Evolutionary conservation across 495 filamentous ascomycete species (phyloP).

Genomic region (Tetracladium marchalianum): DNA sequence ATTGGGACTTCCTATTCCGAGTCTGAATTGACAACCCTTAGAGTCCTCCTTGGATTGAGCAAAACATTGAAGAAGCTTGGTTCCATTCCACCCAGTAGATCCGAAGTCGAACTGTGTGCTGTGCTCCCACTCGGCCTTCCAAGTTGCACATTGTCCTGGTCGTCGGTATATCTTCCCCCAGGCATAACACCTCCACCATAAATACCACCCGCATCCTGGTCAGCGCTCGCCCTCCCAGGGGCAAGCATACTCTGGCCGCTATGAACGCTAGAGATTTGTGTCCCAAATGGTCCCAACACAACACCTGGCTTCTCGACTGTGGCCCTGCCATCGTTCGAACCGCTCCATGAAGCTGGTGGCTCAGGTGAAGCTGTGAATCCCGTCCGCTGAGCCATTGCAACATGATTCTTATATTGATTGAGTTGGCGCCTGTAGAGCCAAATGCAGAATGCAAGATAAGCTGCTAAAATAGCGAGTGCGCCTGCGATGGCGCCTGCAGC

Average conservation of each 20-base stretch:
- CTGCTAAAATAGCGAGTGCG: conserved; percentile 42
- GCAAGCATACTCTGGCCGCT: conserved; percentile 7
- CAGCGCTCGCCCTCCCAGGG: conserved; percentile 19
- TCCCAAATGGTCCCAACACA: conserved; percentile 15
- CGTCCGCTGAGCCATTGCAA: conserved; percentile 40
- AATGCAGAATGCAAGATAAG: conserved; percentile 61
- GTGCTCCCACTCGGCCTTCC: conserved; percentile 8
- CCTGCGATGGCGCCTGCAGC: conserved; percentile 55
- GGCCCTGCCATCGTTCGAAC: conserved; percentile 7
- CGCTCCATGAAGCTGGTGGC: conserved; percentile 1
- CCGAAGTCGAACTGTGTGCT: conserved; percentile 25
- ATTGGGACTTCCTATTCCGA: not conserved
- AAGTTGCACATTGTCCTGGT: conserved; percentile 6
- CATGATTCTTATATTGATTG: conserved; percentile 48
- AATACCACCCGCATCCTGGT: not conserved
- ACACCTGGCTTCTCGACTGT: conserved; percentile 2
- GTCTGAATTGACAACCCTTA: conserved; percentile 56
- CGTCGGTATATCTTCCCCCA: conserved; percentile 10
- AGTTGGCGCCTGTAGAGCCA: conserved; percentile 60
- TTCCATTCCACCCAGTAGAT: conserved; percentile 51
- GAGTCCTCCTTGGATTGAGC: conserved; percentile 59
- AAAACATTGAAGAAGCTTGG: conserved; percentile 68
- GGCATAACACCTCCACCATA: conserved; percentile 5
- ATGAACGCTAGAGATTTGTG: not conserved
- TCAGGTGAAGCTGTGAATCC: conserved; percentile 9